A percentile compares a stretch with the other conserved stretches of the same genome.
phyloP scores from a whole-genome alignment of 805 yeast species.

The Candida lessepsii region DNA sequence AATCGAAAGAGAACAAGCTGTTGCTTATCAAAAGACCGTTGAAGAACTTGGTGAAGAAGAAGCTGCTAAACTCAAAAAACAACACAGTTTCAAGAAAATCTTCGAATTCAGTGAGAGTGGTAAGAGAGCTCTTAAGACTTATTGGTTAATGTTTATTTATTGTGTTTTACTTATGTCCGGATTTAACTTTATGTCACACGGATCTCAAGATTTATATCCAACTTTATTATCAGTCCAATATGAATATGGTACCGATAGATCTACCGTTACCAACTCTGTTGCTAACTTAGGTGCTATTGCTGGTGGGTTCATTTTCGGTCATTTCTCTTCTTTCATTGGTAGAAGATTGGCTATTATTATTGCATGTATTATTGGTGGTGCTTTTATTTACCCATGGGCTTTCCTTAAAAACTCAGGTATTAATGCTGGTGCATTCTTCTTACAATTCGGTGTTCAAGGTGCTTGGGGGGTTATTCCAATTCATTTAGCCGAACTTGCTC shows the following conservation, averaged over 20 bases:
- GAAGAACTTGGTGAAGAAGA: background rate
- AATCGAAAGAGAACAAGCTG: constrained; percentile 12
- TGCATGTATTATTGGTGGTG: constrained; percentile 36
- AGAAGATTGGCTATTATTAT: constrained; percentile 34
- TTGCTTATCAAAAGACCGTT: background rate
- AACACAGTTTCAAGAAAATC: constrained; percentile 2
- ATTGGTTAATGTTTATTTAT: constrained; percentile 63
- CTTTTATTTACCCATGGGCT: constrained; percentile 43
- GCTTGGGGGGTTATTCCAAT: constrained; percentile 69
- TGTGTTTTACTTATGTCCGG: constrained; percentile 49
- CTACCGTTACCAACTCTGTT: constrained; percentile 41
- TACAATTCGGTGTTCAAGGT: constrained; percentile 66
- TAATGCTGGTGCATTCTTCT: constrained; percentile 59
- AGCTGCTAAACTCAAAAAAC: background rate
- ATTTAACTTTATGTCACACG: constrained; percentile 42
- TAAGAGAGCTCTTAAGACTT: constrained; percentile 28
- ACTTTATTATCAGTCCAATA: constrained; percentile 36
- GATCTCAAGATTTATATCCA: constrained; percentile 44
- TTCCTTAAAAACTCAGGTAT: constrained; percentile 36
- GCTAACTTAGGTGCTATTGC: constrained; percentile 42
- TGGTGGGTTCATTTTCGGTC: constrained; percentile 48
- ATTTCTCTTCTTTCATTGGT: constrained; percentile 35
- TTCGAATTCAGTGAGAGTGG: constrained; percentile 8
- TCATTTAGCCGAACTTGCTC: constrained; percentile 60
- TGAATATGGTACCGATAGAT: constrained; percentile 28